Evolutionary conservation across 1,284 basidiomycete genomes (phyloP), one percentile per base, ranked within the genome.

Genomic region (Melanopsichium pennsylvanicum): DNA sequence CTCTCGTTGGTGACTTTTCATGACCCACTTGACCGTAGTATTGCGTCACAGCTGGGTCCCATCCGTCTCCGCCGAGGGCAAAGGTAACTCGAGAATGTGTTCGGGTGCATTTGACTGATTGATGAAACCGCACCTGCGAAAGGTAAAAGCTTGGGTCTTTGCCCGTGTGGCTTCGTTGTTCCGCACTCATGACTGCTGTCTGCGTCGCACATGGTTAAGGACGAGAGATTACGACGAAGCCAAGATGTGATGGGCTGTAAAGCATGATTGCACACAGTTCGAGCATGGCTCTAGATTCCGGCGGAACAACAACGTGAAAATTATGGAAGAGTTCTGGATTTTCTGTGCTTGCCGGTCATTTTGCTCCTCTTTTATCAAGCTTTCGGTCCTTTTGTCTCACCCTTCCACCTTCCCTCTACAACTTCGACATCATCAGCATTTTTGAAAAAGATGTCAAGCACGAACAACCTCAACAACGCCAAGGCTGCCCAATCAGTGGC

Each of bases 51-150:
- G 51, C 51, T 4, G 37, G 12, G 23, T 55, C 43, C 51, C 51
- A 55, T 23, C 51, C 51, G n/a, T 47, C 25, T 21, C 51, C 51
- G 15, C 51, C 51, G 3, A 55, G 51, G 10, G 43, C 51, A 34
- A 55, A 46, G 2, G 43, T 55, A 22, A 55, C 51, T 13, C 43
- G 51, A 46, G 43, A 46, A 8, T 55, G 29, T 1, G 51, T 55
- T 6, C 51, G 51, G n/a, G 15, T 3, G 21, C 51, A 55, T 6
- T 25, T 10, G 4, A 55, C 34, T 2, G 43, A 41, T 15, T 55
- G 51, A 23, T 55, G 51, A 15, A 55, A 55, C 9, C 51, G 51
- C 25, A 55, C 51, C 18, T 55, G 51, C 32, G 51, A 55, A 10
- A 55, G 38, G n/a, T 55, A 55, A 1, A n/a, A n/a, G 23, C 21